Conservation (phyloP, 192 early-diverging fungal genomes). For the Rhizophagus prolifer region DNA sequence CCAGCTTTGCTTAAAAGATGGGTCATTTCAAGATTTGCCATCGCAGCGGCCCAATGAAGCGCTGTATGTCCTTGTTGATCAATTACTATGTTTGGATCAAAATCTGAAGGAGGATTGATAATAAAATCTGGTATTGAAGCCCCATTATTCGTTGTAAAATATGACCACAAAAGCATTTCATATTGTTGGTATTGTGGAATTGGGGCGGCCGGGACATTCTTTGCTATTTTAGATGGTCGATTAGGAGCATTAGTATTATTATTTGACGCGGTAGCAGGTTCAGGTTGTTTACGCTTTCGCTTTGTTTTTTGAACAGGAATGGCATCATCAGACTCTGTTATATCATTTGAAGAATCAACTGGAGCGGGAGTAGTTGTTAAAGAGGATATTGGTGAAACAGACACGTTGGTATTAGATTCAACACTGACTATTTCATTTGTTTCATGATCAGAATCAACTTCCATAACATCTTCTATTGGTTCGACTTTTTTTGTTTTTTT, state of each 20-base stretch:
- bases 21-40: constrained; percentile 76
- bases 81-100: constrained; percentile 82
- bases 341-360: constrained; percentile 27
- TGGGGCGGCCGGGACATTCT: background rate
- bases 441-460: constrained; percentile 25
- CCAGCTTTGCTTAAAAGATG: constrained; percentile 73
- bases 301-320: background rate
- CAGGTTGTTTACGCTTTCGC: constrained; percentile 28
- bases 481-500: constrained; percentile 29
- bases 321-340: constrained; percentile 16
- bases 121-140: constrained; percentile 54
- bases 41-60: constrained; percentile 94
- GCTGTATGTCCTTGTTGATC: constrained; percentile 96
- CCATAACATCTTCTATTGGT: constrained; percentile 11
- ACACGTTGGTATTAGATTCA: constrained; percentile 20
- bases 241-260: constrained; percentile 27
- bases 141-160: constrained; percentile 52
- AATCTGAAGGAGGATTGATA: constrained; percentile 54
- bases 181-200: constrained; percentile 33
- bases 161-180: constrained; percentile 35
- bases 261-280: constrained; percentile 25
- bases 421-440: constrained; percentile 35
- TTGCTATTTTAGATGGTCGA: constrained; percentile 13
- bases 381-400: constrained; percentile 23
- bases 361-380: constrained; percentile 20